Evolutionary conservation across 2,329 filamentous ascomycete genomes (phyloP).

Genomic region (Botrytis paeoniae): DNA sequence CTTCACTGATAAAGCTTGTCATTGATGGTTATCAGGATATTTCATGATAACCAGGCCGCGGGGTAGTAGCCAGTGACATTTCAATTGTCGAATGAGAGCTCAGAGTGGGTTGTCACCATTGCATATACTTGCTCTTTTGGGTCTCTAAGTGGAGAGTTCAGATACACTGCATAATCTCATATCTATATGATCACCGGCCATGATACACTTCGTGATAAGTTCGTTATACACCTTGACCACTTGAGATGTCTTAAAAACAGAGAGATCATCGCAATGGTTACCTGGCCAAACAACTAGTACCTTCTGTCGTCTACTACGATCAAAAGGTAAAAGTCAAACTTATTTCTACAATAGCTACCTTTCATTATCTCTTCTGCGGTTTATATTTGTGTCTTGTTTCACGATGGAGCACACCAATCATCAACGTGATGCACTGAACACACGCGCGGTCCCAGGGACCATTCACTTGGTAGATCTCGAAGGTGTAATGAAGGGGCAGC

Average conservation of each 20-base stretch:
- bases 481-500: conserved; percentile 28
- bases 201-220: not conserved
- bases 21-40: not conserved
- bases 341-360: not conserved
- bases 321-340: not conserved
- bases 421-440: conserved; percentile 22
- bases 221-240: not conserved
- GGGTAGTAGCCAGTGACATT: not conserved
- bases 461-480: conserved; percentile 37
- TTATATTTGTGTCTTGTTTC: not conserved
- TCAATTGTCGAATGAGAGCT: conserved; percentile 1
- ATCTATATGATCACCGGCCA: conserved; percentile 6
- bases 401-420: conserved; percentile 16
- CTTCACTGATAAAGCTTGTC: not conserved
- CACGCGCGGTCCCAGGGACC: conserved; percentile 33
- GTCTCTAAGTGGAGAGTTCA: conserved; percentile 8
- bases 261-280: not conserved
- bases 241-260: not conserved
- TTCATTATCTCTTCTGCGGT: not conserved
- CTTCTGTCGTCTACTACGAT: not conserved
- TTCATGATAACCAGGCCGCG: conserved; percentile 1
- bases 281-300: not conserved
- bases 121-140: conserved; percentile 11
- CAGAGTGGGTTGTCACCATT: not conserved
- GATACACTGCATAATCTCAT: conserved; percentile 15